Evolutionary conservation across 371 early-diverging fungal species (phyloP).

Genomic region (Syncephalis plumigaleata): DNA sequence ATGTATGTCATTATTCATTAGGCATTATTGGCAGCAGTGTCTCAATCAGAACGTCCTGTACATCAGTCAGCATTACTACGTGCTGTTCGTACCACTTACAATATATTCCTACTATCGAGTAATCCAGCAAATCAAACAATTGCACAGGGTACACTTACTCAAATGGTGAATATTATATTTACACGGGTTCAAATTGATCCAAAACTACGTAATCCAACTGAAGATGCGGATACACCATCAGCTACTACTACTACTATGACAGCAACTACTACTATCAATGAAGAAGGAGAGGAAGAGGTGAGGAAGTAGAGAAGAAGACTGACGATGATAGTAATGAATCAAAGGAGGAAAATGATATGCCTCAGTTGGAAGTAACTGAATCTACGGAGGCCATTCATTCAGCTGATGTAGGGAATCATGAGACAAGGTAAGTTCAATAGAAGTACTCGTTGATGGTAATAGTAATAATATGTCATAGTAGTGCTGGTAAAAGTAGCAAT

Average conservation of each 20-base stretch:
- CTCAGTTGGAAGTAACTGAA: too few relatives aligned
- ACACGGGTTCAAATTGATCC: conserved; percentile 23
- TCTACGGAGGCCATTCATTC: too few relatives aligned
- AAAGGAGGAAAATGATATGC: too few relatives aligned
- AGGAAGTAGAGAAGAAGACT: not conserved
- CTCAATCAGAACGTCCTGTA: conserved; percentile 39
- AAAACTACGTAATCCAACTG: not conserved
- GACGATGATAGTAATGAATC: too few relatives aligned
- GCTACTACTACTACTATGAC: too few relatives aligned
- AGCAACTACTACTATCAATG: not conserved
- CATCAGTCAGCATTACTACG: conserved; percentile 63
- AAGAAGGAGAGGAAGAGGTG: not conserved
- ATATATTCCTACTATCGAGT: conserved; percentile 48
- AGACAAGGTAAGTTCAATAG: too few relatives aligned
- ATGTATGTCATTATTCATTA: conserved; percentile 16
- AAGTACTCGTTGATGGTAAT: too few relatives aligned
- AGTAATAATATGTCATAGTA: too few relatives aligned
- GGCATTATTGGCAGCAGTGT: conserved; percentile 71
- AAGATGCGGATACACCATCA: too few relatives aligned
- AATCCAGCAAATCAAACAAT: conserved; percentile 62
- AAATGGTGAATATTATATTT: conserved; percentile 60
- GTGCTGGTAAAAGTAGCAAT: too few relatives aligned
- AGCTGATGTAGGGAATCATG: too few relatives aligned
- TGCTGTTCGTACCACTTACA: conserved; percentile 60
- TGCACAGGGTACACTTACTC: conserved; percentile 72